Evolutionary conservation across 75 land plant genomes (phyloP).

Genomic region (Cryptomeria japonica): DNA sequence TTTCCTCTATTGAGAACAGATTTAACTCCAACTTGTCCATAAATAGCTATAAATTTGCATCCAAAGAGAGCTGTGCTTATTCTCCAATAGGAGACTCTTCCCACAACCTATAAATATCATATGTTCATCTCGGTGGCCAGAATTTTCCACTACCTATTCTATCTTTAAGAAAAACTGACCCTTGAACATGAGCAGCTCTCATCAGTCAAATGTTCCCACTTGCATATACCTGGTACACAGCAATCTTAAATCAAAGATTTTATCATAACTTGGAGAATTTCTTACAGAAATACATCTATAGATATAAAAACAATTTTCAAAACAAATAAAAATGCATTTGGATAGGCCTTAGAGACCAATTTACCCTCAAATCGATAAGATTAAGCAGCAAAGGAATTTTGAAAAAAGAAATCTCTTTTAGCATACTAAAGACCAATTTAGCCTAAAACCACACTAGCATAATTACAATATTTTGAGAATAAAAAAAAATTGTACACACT

Average conservation of each 20-base stretch:
- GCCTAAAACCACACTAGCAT: too few relatives aligned
- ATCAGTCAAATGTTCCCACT: background rate
- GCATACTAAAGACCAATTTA: too few relatives aligned
- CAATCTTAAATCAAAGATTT: background rate
- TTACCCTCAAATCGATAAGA: too few relatives aligned
- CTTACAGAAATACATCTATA: background rate
- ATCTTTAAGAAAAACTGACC: background rate
- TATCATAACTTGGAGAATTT: background rate
- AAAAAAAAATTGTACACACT: too few relatives aligned
- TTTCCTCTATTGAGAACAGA: background rate
- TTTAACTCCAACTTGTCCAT: background rate
- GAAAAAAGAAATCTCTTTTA: too few relatives aligned
- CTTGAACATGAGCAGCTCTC: background rate
- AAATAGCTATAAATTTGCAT: background rate
- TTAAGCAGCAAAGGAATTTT: too few relatives aligned
- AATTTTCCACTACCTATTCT: background rate
- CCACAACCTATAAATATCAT: background rate
- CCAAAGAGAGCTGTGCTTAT: background rate
- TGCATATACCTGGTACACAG: background rate
- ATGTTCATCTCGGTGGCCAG: background rate
- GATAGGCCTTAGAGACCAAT: background rate
- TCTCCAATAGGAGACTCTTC: background rate
- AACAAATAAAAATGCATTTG: background rate
- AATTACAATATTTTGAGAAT: too few relatives aligned
- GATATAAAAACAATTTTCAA: background rate